Evolutionary conservation across 805 yeast species (phyloP).

Genomic region (Myxozyma geophila): DNA sequence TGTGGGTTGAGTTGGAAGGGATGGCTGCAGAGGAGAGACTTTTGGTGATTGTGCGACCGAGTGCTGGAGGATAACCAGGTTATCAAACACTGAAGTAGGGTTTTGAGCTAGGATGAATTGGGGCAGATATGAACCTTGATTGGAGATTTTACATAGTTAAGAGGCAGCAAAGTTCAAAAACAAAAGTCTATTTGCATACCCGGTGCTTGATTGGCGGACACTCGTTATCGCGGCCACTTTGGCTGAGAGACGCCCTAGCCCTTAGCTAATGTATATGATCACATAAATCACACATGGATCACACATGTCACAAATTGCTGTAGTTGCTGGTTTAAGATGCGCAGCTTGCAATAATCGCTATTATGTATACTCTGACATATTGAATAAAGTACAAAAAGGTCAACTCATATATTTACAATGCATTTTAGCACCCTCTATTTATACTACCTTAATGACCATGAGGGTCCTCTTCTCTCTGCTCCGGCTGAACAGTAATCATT

Average conservation of each 20-base stretch:
- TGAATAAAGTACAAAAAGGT: neutral
- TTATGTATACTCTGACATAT: neutral
- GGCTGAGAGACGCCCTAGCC: neutral
- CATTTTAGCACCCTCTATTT: neutral
- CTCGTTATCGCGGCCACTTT: constrained; percentile 9
- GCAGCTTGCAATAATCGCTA: no score
- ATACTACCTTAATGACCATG: constrained; percentile 57
- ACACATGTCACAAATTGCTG: neutral
- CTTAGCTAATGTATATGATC: neutral
- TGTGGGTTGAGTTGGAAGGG: constrained; percentile 13
- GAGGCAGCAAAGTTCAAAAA: neutral
- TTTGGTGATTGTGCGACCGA: constrained; percentile 12
- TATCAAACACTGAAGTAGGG: neutral
- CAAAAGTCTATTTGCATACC: constrained; percentile 1
- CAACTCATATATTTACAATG: constrained; percentile 7
- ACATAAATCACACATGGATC: neutral
- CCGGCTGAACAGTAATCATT: constrained; percentile 97
- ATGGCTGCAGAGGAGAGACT: constrained; percentile 8
- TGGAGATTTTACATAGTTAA: neutral
- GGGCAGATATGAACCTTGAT: neutral
- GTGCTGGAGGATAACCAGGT: constrained; percentile 14
- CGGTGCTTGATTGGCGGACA: constrained; percentile 25
- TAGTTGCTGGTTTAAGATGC: neutral
- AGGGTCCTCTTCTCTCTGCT: constrained; percentile 67
- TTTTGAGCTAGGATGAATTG: neutral